Evolutionary conservation across 2,329 filamentous ascomycete genomes (phyloP).

Genomic region (Xylariaceae sp.): DNA sequence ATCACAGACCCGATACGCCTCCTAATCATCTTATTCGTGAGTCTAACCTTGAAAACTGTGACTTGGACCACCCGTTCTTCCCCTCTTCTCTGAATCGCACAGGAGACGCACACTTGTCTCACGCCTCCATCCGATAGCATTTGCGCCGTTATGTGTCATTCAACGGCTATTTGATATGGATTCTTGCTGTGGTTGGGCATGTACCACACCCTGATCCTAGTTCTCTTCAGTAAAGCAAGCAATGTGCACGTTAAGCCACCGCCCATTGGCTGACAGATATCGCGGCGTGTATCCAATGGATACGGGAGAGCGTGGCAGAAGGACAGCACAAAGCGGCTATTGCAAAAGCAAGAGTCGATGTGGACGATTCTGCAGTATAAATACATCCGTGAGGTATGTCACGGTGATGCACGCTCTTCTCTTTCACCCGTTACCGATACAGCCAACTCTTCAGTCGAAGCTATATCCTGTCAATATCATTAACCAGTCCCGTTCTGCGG

Average conservation of each 20-base stretch:
- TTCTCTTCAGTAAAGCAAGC: constrained; percentile 8
- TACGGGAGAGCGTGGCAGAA: constrained; percentile 20
- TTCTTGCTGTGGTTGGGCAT: constrained; percentile 13
- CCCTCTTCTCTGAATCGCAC: constrained; percentile 15
- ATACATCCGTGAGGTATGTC: constrained; percentile 15
- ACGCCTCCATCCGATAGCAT: constrained; percentile 12
- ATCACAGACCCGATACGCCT: constrained; percentile 14
- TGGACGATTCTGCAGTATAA: constrained; percentile 4
- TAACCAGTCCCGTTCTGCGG: constrained; percentile 12
- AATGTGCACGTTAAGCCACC: constrained; percentile 8
- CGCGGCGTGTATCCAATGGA: constrained; percentile 14
- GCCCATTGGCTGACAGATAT: constrained; percentile 24
- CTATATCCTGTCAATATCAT: constrained; percentile 9
- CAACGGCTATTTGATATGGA: constrained; percentile 4
- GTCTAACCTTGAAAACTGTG: constrained; percentile 16
- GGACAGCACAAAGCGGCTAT: constrained; percentile 13
- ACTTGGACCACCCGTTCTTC: constrained; percentile 22
- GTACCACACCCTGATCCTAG: constrained; percentile 7
- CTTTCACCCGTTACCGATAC: constrained; percentile 9
- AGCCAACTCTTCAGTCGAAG: neutral
- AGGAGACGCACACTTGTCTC: constrained; percentile 18
- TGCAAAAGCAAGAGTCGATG: neutral
- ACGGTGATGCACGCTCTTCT: constrained; percentile 1
- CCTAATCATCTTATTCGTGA: constrained; percentile 14
- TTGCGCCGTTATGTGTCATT: constrained; percentile 1